Percentiles rank a stretch among this genome's conserved stretches.
Conservation (phyloP, 805 yeast genomes). For the Maudiozyma bulderi region DNA sequence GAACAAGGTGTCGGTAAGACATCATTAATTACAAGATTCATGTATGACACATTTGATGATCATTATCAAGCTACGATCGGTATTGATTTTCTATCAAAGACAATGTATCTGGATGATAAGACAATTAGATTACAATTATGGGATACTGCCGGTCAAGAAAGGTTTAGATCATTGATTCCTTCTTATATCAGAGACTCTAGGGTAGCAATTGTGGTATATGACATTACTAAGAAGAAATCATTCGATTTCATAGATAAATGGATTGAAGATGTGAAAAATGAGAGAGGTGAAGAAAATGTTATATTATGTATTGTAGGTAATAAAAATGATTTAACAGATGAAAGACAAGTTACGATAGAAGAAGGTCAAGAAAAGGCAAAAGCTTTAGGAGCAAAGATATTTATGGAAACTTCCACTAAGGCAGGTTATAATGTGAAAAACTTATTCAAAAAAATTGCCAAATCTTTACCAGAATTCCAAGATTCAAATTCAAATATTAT, state of each 20-base stretch:
- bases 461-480: constrained; percentile 77
- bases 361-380: constrained; percentile 78
- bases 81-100: constrained; percentile 86
- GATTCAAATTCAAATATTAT: constrained; percentile 21
- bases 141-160: constrained; percentile 97
- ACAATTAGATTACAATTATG: constrained; percentile 91
- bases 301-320: constrained; percentile 87
- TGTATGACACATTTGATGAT: constrained; percentile 95
- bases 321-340: constrained; percentile 71
- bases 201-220: constrained; percentile 96
- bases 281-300: constrained; percentile 79
- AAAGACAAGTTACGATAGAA: constrained; percentile 70
- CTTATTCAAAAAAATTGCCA: constrained; percentile 83
- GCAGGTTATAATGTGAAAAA: constrained; percentile 90
- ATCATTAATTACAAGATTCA: constrained; percentile 89
- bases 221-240: constrained; percentile 76
- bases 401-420: constrained; percentile 90
- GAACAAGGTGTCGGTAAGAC: constrained; percentile 96
- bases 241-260: constrained; percentile 80
- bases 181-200: constrained; percentile 91
- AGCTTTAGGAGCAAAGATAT: constrained; percentile 63
- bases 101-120: constrained; percentile 92
- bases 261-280: constrained; percentile 91
- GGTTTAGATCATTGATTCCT: constrained; percentile 90
- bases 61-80: constrained; percentile 95